These are phyloP conservation scores for Dentipellis fragilis DNA, from an alignment of 768 basidiomycete species.

Conservation along the genomic window DNA sequence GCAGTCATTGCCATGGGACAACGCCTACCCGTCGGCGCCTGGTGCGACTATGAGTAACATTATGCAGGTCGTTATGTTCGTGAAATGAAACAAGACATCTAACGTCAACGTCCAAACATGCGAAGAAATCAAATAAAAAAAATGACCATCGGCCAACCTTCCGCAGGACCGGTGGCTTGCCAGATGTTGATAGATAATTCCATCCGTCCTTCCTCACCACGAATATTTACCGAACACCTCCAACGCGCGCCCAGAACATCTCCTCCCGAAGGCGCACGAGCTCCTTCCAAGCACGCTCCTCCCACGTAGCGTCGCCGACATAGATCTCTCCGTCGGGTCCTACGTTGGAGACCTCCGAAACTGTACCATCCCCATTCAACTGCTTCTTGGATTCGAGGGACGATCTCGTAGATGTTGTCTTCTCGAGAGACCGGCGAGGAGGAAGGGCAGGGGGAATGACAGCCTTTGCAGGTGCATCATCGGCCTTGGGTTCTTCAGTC, in stretches of 20 bases:
- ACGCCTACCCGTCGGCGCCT: not conserved
- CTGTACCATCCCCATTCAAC: not conserved
- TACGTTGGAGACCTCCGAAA: not conserved
- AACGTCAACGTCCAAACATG: not conserved
- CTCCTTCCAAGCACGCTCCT: constrained; percentile 80
- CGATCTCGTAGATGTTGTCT: not conserved
- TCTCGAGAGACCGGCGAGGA: not conserved
- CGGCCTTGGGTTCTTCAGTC: not conserved
- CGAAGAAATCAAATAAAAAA: too few relatives aligned
- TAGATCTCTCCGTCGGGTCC: constrained; percentile 33
- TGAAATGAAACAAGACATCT: not conserved
- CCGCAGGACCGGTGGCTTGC: too few relatives aligned
- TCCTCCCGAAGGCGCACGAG: constrained; percentile 63
- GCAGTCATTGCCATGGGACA: not conserved
- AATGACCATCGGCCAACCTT: too few relatives aligned
- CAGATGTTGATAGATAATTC: not conserved
- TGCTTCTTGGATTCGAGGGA: not conserved
- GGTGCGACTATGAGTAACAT: not conserved
- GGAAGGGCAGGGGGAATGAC: not conserved
- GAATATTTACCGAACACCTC: constrained; percentile 27
- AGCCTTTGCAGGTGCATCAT: not conserved
- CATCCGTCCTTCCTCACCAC: not conserved
- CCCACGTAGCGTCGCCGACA: constrained; percentile 68
- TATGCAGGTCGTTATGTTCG: not conserved
- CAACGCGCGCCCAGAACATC: constrained; percentile 81